Conservation (phyloP, 768 basidiomycete species). For the Mycena galericulata region DNA sequence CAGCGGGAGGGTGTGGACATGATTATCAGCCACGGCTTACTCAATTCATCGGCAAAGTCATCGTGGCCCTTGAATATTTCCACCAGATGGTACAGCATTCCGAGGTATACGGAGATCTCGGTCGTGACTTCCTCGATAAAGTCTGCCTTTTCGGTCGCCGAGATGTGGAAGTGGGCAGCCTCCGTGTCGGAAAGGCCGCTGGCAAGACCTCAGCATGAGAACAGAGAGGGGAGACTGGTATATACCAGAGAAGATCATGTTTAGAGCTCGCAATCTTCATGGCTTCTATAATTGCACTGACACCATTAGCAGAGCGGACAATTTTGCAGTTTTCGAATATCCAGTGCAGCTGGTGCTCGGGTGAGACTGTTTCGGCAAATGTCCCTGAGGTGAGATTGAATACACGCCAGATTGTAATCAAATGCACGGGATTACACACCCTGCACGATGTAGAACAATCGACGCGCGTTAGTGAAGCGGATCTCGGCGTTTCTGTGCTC, state of each 20-base stretch:
- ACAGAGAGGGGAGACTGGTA: conserved; percentile 11
- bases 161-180: conserved; percentile 76
- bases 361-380: conserved; percentile 90
- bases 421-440: conserved; percentile 59
- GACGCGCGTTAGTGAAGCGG: conserved; percentile 87
- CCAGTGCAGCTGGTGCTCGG: conserved; percentile 96
- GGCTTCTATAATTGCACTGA: conserved; percentile 85
- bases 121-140: conserved; percentile 91
- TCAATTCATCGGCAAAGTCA: conserved; percentile 95
- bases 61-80: conserved; percentile 95
- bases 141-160: conserved; percentile 77
- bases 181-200: conserved; percentile 85
- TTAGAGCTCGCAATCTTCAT: conserved; percentile 91
- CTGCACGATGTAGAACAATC: conserved; percentile 93
- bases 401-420: conserved; percentile 11
- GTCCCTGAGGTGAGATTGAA: conserved; percentile 64
- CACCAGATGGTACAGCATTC: conserved; percentile 94
- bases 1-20: conserved; percentile 12
- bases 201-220: conserved; percentile 22
- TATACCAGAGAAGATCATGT: conserved; percentile 84
- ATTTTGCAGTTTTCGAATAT: conserved; percentile 94
- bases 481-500: conserved; percentile 89
- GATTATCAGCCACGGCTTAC: conserved; percentile 61
- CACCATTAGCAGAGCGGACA: conserved; percentile 85
- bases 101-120: conserved; percentile 93